phyloP scores from a whole-genome alignment of 2,329 filamentous ascomycete genomes.

The Neocucurbitaria cava region DNA sequence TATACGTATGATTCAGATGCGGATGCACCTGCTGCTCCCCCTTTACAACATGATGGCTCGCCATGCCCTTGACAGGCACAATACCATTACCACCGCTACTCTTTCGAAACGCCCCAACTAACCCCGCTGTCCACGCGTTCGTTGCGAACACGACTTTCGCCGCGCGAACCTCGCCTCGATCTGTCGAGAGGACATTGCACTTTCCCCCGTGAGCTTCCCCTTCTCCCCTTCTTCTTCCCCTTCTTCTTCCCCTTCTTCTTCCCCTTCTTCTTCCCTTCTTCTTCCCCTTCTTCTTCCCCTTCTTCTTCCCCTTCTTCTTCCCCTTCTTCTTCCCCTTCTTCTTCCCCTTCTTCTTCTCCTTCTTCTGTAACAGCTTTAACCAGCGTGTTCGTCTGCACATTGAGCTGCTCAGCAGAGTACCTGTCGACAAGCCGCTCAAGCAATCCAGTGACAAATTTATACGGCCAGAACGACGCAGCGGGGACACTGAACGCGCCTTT shows the following conservation, averaged over 20 bases:
- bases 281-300: neutral
- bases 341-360: neutral
- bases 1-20: constrained; percentile 36
- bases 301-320: neutral
- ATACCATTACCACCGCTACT: too few relatives aligned
- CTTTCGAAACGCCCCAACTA: constrained; percentile 46
- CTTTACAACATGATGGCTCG: constrained; percentile 18
- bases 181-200: constrained; percentile 13
- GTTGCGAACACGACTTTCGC: constrained; percentile 35
- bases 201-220: neutral
- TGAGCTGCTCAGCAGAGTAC: constrained; percentile 21
- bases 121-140: constrained; percentile 36
- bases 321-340: neutral
- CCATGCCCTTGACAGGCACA: constrained; percentile 43
- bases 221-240: neutral
- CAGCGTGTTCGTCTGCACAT: constrained; percentile 35
- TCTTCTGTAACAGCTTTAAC: too few relatives aligned
- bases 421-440: constrained; percentile 18
- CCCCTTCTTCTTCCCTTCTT: neutral
- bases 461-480: constrained; percentile 31
- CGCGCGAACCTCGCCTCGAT: constrained; percentile 25
- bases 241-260: neutral
- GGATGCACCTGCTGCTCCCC: constrained; percentile 12
- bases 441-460: constrained; percentile 37
- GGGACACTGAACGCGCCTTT: constrained; percentile 26